Conservation (phyloP, 2,329 filamentous ascomycete species). For the Hirsutella rhossiliensis region DNA sequence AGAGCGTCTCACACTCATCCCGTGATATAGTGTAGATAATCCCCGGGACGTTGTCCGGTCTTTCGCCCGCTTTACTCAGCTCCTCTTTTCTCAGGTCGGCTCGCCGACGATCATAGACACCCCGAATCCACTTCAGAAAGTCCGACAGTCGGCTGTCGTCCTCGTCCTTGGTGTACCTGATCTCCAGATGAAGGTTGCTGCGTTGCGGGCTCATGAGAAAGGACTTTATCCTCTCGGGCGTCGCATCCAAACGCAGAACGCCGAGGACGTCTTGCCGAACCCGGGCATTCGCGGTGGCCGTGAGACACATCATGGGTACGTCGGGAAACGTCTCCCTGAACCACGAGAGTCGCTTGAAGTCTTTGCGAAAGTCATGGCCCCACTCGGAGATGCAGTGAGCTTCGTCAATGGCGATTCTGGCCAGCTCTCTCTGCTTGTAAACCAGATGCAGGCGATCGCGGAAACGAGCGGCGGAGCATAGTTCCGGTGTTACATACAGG, state of each 20-base stretch:
- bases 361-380: constrained; percentile 93
- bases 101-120: constrained; percentile 59
- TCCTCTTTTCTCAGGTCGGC: constrained; percentile 46
- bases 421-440: constrained; percentile 71
- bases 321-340: constrained; percentile 72
- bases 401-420: constrained; percentile 81
- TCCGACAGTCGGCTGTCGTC: constrained; percentile 60
- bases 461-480: constrained; percentile 68
- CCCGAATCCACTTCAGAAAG: constrained; percentile 64
- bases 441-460: constrained; percentile 62
- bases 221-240: constrained; percentile 46
- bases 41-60: constrained; percentile 54
- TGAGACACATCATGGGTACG: constrained; percentile 85
- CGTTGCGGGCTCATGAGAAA: constrained; percentile 79
- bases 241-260: constrained; percentile 55
- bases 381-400: constrained; percentile 97
- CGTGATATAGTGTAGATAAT: constrained; percentile 73
- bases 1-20: constrained; percentile 61
- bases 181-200: constrained; percentile 81
- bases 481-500: constrained; percentile 87
- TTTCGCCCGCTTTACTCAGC: constrained; percentile 38
- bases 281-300: constrained; percentile 73
- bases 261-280: constrained; percentile 75
- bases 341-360: constrained; percentile 79
- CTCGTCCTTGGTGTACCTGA: constrained; percentile 70